Percentiles rank a stretch among this genome's conserved stretches.
Evolutionary conservation across 768 basidiomycete genomes (phyloP).

Genomic region (Tubosaeta sp.): DNA sequence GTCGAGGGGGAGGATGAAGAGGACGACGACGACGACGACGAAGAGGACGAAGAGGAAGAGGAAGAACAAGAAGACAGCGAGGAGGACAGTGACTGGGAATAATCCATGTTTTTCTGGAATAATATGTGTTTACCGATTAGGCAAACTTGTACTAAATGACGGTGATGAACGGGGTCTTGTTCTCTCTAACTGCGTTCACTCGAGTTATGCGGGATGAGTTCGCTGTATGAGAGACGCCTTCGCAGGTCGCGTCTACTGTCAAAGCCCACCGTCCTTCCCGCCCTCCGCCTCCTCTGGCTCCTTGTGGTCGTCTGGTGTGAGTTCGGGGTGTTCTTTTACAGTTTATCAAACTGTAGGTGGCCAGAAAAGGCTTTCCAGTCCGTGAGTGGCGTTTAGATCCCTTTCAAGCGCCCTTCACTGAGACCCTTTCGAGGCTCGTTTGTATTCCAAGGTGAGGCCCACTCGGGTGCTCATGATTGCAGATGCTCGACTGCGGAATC

Average conservation of each 20-base stretch:
- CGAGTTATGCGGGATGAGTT: slow-evolving; percentile 28
- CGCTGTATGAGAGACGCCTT: slow-evolving; percentile 26
- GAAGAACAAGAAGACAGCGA: slow-evolving; percentile 14
- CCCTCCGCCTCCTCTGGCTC: slow-evolving; percentile 51
- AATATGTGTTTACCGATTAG: slow-evolving; percentile 7
- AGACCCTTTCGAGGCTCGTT: slow-evolving; percentile 12
- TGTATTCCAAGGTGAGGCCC: slow-evolving; percentile 20
- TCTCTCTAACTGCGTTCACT: not conserved
- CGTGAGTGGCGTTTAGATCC: slow-evolving; percentile 17
- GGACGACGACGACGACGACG: slow-evolving; percentile 33
- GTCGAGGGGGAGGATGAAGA: slow-evolving; percentile 33
- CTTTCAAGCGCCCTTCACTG: not conserved
- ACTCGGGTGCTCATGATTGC: slow-evolving; percentile 65
- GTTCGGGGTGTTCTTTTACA: slow-evolving; percentile 54
- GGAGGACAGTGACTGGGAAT: slow-evolving; percentile 58
- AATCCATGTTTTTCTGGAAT: slow-evolving; percentile 21
- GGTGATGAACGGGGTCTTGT: slow-evolving; percentile 7
- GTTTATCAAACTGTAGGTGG: slow-evolving; percentile 57
- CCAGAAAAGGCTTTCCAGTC: slow-evolving; percentile 36
- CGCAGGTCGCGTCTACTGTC: slow-evolving; percentile 22
- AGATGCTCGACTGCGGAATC: slow-evolving; percentile 58
- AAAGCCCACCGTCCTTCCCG: slow-evolving; percentile 35
- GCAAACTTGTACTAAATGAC: slow-evolving; percentile 8
- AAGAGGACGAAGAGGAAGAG: slow-evolving; percentile 32
- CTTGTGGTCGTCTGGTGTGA: slow-evolving; percentile 64